Evolutionary conservation across 164 flowering plant species (phyloP).

Genomic region (Berberis thunbergii): DNA sequence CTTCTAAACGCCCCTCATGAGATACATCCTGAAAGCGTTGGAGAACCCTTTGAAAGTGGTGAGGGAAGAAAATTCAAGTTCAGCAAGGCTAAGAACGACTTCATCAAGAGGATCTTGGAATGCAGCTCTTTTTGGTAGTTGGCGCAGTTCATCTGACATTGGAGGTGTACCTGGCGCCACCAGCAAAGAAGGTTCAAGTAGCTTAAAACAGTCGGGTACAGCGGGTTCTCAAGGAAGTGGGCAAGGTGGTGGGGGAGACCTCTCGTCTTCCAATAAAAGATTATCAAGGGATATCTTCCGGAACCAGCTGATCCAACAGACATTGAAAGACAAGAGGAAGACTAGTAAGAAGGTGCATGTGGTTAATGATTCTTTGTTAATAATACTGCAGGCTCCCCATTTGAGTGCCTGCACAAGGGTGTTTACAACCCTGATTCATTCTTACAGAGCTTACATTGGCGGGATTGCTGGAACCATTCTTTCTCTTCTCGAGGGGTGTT

Average conservation of each 20-base stretch:
- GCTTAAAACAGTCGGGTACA: conserved; percentile 37
- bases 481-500: not conserved
- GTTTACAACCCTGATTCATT: not conserved
- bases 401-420: conserved; percentile 23
- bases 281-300: conserved; percentile 68
- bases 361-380: conserved; percentile 40
- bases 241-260: conserved; percentile 23
- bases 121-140: conserved; percentile 88
- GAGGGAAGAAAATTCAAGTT: conserved; percentile 58
- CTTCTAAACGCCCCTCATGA: conserved; percentile 60
- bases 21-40: conserved; percentile 70
- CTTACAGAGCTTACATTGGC: not conserved
- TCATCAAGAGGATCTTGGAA: conserved; percentile 95
- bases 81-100: conserved; percentile 59
- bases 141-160: conserved; percentile 75
- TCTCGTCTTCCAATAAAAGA: conserved; percentile 54
- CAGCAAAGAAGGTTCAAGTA: conserved; percentile 37
- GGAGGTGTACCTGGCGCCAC: conserved; percentile 24
- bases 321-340: conserved; percentile 32
- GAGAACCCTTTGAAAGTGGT: conserved; percentile 89
- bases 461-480: not conserved
- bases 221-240: conserved; percentile 65
- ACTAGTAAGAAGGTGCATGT: conserved; percentile 9
- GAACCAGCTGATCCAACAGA: conserved; percentile 53
- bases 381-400: conserved; percentile 31